These are phyloP conservation scores for Cryphonectria naterciae DNA, from an alignment of 2,329 filamentous ascomycete genomes.

Conservation along the genomic window DNA sequence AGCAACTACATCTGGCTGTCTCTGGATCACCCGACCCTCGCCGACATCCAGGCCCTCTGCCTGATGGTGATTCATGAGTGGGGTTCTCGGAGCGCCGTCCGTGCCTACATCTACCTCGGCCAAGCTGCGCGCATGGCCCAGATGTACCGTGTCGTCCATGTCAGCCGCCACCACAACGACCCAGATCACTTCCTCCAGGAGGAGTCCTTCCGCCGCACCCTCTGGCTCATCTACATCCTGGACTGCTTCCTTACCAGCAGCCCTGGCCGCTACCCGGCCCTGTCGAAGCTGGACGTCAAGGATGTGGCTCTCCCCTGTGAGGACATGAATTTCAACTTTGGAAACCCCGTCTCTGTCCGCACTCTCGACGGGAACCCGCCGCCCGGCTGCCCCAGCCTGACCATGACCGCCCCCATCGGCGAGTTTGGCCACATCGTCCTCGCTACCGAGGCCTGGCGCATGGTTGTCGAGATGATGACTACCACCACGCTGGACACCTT, in stretches of 20 bases:
- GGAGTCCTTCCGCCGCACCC: conserved; percentile 63
- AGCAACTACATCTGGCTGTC: conserved; percentile 61
- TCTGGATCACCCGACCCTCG: conserved; percentile 61
- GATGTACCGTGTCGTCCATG: conserved; percentile 65
- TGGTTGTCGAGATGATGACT: conserved; percentile 65
- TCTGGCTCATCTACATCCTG: conserved; percentile 67
- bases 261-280: conserved; percentile 60
- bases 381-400: conserved; percentile 43
- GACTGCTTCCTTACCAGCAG: conserved; percentile 67
- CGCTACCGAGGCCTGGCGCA: conserved; percentile 64
- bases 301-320: conserved; percentile 62
- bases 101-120: conserved; percentile 66
- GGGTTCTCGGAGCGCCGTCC: conserved; percentile 64
- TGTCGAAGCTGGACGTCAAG: conserved; percentile 57
- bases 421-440: conserved; percentile 66
- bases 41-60: conserved; percentile 65
- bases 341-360: conserved; percentile 61
- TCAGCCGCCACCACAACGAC: conserved; percentile 54
- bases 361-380: conserved; percentile 52
- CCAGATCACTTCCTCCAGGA: conserved; percentile 65
- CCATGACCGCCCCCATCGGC: conserved; percentile 55
- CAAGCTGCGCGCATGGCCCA: conserved; percentile 67
- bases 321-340: conserved; percentile 67
- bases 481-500: conserved; percentile 56
- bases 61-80: conserved; percentile 66